Conservation (phyloP, 768 basidiomycete genomes). For the Epithele typhae region DNA sequence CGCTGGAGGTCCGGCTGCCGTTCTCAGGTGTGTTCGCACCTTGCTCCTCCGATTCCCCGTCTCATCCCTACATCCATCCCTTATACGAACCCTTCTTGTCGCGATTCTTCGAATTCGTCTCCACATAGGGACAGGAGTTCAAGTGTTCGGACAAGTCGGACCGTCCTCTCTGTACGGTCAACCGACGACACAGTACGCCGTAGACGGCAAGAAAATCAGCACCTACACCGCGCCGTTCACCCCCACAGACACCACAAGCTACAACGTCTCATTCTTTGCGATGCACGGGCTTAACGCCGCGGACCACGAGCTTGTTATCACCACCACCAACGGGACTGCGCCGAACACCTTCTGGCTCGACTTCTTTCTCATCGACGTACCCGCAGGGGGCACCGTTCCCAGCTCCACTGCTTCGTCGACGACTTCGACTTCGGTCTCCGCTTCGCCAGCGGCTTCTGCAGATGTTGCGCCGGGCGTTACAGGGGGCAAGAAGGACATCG, state of each 20-base stretch:
- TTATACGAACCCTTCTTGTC: no score
- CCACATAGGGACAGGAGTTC: not conserved
- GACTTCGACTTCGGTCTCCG: no score
- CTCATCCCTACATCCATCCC: no score
- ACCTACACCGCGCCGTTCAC: not conserved
- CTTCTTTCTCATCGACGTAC: constrained; percentile 1
- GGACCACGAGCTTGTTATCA: constrained; percentile 4
- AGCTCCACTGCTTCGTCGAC: no score
- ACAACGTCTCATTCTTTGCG: constrained; percentile 7
- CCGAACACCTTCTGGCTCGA: constrained; percentile 6
- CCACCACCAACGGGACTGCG: constrained; percentile 3
- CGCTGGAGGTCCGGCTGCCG: no score
- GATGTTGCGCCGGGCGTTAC: not conserved
- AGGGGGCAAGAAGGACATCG: not conserved
- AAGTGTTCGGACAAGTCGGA: not conserved
- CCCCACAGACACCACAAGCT: not conserved
- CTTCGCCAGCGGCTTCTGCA: not conserved
- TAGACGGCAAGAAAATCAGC: not conserved
- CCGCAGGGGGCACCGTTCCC: not conserved
- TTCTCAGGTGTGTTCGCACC: no score
- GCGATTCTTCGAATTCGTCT: no score
- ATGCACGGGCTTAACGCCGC: not conserved
- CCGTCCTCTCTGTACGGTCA: not conserved
- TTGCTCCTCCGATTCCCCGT: no score
- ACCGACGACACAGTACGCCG: not conserved